phyloP scores from a whole-genome alignment of 345 rosid genomes.

The Heritiera fomes region DNA sequence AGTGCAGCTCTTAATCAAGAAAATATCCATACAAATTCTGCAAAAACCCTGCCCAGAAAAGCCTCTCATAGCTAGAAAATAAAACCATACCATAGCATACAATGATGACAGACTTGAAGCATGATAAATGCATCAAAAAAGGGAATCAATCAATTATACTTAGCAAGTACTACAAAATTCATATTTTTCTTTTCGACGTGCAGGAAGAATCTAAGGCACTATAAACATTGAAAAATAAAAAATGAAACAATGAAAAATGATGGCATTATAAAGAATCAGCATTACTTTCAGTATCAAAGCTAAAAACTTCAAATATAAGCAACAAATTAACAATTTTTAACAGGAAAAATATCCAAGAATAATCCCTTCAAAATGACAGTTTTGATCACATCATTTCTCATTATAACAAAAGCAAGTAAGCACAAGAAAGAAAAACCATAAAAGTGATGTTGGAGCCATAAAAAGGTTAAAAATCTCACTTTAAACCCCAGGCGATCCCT shows the following conservation, averaged over 20 bases:
- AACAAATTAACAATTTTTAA: conserved; percentile 9
- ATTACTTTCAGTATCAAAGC: conserved; percentile 15
- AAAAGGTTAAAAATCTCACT: conserved; percentile 35
- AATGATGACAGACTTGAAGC: conserved; percentile 13
- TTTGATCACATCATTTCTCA: conserved; percentile 23
- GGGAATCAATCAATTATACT: conserved; percentile 15
- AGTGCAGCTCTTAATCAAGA: not conserved
- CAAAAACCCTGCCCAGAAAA: not conserved
- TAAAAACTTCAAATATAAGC: conserved; percentile 28
- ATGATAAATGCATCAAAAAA: conserved; percentile 2
- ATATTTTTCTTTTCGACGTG: not conserved
- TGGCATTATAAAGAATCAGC: conserved; percentile 18
- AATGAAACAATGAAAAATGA: conserved; percentile 20
- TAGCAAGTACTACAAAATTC: conserved; percentile 3
- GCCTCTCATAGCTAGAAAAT: conserved; percentile 2
- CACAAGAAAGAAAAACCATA: not conserved
- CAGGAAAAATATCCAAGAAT: conserved; percentile 8
- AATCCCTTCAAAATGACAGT: conserved; percentile 20
- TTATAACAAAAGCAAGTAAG: not conserved
- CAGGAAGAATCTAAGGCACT: not conserved
- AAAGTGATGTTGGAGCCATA: conserved; percentile 6
- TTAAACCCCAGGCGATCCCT: conserved; percentile 63
- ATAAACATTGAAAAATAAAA: not conserved
- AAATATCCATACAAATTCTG: not conserved
- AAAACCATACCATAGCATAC: not conserved